Conservation (phyloP, 2,329 filamentous ascomycete species). For the Colletotrichum lini region DNA sequence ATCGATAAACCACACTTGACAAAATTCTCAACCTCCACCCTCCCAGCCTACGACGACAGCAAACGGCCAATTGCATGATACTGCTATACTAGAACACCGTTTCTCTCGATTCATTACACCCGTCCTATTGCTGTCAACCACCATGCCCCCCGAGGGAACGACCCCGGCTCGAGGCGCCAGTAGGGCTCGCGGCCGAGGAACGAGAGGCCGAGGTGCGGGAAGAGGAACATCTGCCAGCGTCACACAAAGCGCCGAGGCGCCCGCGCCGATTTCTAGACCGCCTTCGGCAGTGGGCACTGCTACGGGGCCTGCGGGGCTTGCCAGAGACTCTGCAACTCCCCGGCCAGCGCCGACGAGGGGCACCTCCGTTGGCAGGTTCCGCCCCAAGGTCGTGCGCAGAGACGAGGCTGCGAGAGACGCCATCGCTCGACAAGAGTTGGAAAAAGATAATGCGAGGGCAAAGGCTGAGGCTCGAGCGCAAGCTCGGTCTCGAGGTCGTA, state of each 20-base stretch:
- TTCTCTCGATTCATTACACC: neutral
- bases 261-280: conserved; percentile 21
- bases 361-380: conserved; percentile 58
- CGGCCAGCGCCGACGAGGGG: conserved; percentile 52
- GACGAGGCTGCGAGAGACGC: conserved; percentile 65
- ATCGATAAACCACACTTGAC: neutral
- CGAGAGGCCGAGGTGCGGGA: conserved; percentile 37
- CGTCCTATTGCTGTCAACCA: neutral
- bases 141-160: conserved; percentile 38
- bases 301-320: conserved; percentile 17
- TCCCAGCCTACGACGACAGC: neutral
- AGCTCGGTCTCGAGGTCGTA: conserved; percentile 48
- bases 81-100: neutral
- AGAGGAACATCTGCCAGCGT: conserved; percentile 28
- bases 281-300: conserved; percentile 25
- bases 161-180: conserved; percentile 39
- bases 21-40: neutral
- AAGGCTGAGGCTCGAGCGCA: conserved; percentile 43
- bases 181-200: conserved; percentile 41
- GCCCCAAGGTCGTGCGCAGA: conserved; percentile 64
- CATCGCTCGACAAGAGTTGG: conserved; percentile 60
- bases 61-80: neutral
- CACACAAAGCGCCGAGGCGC: conserved; percentile 26
- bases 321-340: conserved; percentile 50
- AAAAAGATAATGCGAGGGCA: conserved; percentile 53